phyloP scores from a whole-genome alignment of 176 grass and related monocot species.

The Zizania latifolia region DNA sequence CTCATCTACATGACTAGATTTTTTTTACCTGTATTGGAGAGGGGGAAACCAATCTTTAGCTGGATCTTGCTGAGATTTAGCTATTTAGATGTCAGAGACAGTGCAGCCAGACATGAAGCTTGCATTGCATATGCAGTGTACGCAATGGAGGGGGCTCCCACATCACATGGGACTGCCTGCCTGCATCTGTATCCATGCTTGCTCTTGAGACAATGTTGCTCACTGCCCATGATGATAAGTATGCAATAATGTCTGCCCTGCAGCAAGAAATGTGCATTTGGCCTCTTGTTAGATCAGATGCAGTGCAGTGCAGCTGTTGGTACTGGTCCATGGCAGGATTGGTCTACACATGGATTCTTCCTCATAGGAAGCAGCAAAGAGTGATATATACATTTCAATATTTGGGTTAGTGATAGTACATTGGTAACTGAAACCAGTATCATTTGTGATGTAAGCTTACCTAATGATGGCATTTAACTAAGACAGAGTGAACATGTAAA shows the following conservation, averaged over 20 bases:
- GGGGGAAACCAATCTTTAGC: background rate
- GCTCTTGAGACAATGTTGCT: constrained; percentile 28
- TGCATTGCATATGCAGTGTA: background rate
- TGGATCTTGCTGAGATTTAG: constrained; percentile 1
- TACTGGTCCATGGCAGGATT: constrained; percentile 33
- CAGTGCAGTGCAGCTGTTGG: background rate
- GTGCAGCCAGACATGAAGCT: background rate
- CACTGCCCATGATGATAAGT: constrained; percentile 21
- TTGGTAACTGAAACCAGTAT: constrained; percentile 17
- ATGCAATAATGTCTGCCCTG: constrained; percentile 24
- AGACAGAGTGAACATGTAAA: background rate
- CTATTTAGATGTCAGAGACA: constrained; percentile 6
- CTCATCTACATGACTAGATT: background rate
- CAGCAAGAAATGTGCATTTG: constrained; percentile 23
- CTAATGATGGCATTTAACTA: constrained; percentile 19
- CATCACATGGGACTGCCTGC: constrained; percentile 30
- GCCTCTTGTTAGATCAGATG: constrained; percentile 34
- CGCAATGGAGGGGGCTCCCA: constrained; percentile 18
- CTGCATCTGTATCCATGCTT: constrained; percentile 6
- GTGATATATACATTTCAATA: constrained; percentile 14
- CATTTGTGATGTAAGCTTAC: constrained; percentile 37
- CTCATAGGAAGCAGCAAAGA: constrained; percentile 28
- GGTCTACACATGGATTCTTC: constrained; percentile 35
- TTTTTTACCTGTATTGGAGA: background rate
- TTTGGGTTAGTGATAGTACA: constrained; percentile 1